Conservation (phyloP, 73 alveolate genomes). For the Tetrahymena elliotti region DNA sequence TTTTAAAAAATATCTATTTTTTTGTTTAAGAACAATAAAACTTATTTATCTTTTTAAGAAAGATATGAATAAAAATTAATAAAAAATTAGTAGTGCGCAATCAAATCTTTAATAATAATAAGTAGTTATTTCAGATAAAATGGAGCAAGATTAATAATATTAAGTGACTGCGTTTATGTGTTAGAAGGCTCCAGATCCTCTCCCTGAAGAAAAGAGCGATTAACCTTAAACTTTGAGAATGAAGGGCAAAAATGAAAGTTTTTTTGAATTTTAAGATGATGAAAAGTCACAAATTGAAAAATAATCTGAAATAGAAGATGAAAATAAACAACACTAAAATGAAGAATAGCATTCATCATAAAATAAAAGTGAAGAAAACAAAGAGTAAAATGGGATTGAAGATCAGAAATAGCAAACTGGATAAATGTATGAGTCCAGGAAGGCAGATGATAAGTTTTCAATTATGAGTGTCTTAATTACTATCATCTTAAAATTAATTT, state of each 20-base stretch:
- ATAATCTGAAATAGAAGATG: neutral
- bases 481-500: no score
- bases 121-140: no score
- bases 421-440: neutral
- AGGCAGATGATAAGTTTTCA: neutral
- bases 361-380: neutral
- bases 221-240: neutral
- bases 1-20: no score
- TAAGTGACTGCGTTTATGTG: neutral
- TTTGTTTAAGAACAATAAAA: no score
- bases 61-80: no score
- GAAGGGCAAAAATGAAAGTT: neutral
- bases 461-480: neutral
- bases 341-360: no score
- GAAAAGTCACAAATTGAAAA: neutral
- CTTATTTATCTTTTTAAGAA: no score
- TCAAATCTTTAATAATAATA: no score
- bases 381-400: neutral
- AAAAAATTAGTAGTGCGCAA: no score
- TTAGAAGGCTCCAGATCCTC: neutral
- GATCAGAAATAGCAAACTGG: neutral
- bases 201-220: neutral
- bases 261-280: neutral
- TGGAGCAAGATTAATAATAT: neutral
- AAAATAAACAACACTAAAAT: neutral